Conservation (phyloP, 2,329 filamentous ascomycete species). For the Ilyonectria mors-panacis region DNA sequence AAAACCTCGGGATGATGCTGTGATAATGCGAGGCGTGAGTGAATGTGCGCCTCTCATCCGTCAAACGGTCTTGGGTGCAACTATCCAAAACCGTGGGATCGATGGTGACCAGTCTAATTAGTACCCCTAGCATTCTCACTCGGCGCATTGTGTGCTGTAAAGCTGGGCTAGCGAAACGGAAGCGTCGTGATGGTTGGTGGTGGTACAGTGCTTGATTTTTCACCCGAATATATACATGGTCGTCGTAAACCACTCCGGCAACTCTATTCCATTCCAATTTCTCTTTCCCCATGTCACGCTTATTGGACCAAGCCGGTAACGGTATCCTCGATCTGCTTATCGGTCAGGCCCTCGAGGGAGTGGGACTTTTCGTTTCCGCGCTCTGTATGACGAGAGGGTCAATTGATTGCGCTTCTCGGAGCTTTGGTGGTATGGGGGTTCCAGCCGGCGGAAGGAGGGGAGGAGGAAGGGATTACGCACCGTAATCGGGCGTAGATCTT, state of each 20-base stretch:
- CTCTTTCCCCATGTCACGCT: background rate
- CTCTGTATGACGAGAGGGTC: constrained; percentile 53
- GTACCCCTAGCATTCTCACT: no score
- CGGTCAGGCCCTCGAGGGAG: constrained; percentile 71
- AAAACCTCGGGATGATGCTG: background rate
- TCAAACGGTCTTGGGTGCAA: background rate
- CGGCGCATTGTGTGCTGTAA: background rate
- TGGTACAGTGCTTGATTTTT: constrained; percentile 46
- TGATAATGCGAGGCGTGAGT: background rate
- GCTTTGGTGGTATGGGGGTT: no score
- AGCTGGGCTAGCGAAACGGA: background rate
- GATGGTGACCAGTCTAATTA: no score
- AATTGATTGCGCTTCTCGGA: constrained; percentile 23
- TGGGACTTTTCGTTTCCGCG: constrained; percentile 71
- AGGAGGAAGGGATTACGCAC: constrained; percentile 62
- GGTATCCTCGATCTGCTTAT: constrained; percentile 74
- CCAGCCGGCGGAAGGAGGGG: background rate
- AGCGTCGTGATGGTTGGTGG: constrained; percentile 23
- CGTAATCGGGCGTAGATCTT: constrained; percentile 95
- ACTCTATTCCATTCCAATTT: constrained; percentile 17
- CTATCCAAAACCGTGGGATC: background rate
- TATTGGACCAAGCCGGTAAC: constrained; percentile 66
- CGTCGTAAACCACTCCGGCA: constrained; percentile 26
- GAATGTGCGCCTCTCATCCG: background rate
- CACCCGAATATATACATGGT: constrained; percentile 46